Conservation (phyloP, 2,329 filamentous ascomycete genomes). For the Xylariales sp. region DNA sequence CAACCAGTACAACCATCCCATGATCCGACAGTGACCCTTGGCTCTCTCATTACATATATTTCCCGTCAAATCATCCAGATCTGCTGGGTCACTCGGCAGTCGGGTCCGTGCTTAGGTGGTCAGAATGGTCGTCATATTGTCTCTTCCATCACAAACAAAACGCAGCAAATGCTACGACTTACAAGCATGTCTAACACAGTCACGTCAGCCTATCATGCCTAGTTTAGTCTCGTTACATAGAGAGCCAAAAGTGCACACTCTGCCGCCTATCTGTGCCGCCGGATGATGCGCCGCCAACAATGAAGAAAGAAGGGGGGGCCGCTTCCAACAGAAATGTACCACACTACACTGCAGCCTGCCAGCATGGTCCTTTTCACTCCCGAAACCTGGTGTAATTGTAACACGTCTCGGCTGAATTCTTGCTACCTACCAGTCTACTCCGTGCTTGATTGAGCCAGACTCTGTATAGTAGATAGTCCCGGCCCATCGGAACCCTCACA, state of each 20-base stretch:
- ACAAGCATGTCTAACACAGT: slow-evolving; percentile 9
- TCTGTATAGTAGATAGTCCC: slow-evolving; percentile 10
- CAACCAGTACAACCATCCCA: slow-evolving; percentile 27
- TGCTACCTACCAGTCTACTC: slow-evolving; percentile 9
- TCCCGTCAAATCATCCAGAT: slow-evolving; percentile 34
- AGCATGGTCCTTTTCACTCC: slow-evolving; percentile 24
- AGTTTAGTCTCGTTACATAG: not conserved
- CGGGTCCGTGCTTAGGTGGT: slow-evolving; percentile 21
- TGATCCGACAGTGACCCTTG: slow-evolving; percentile 22
- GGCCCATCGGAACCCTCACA: slow-evolving; percentile 18
- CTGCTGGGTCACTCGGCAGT: slow-evolving; percentile 28
- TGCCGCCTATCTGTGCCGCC: slow-evolving; percentile 14
- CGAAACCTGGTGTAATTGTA: slow-evolving; percentile 28
- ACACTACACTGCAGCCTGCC: slow-evolving; percentile 2
- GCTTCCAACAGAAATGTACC: not conserved
- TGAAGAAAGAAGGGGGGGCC: not conserved
- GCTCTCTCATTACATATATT: slow-evolving; percentile 12
- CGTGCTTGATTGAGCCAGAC: not conserved
- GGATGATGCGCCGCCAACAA: slow-evolving; percentile 15
- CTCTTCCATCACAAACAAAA: slow-evolving; percentile 2
- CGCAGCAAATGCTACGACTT: not conserved
- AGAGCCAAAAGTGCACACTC: slow-evolving; percentile 9
- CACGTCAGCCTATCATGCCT: slow-evolving; percentile 16
- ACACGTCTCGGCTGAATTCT: slow-evolving; percentile 36
- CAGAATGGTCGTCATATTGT: not conserved